phyloP scores from a whole-genome alignment of 2,329 filamentous ascomycete species.

The Eutypa lata region DNA sequence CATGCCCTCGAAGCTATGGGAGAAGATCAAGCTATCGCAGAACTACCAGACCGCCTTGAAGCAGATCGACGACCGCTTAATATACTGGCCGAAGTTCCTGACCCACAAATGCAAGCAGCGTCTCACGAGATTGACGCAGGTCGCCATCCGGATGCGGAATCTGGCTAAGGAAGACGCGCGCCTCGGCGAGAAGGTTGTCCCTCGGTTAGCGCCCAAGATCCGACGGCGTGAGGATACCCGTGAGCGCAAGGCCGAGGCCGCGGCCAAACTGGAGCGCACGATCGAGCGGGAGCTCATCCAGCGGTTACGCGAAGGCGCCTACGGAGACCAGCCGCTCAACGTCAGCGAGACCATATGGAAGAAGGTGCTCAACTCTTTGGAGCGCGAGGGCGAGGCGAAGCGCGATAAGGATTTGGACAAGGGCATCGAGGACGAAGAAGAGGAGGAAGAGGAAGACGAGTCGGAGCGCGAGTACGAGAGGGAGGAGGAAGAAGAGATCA shows the following conservation, averaged over 20 bases:
- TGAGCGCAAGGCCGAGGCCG: slow-evolving; percentile 73
- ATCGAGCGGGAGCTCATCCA: slow-evolving; percentile 96
- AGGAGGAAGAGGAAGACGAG: slow-evolving; percentile 62
- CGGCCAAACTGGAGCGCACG: slow-evolving; percentile 90
- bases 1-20: slow-evolving; percentile 90
- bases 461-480: slow-evolving; percentile 60
- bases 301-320: slow-evolving; percentile 83
- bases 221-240: slow-evolving; percentile 70
- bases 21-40: slow-evolving; percentile 81
- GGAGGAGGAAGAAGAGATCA: slow-evolving; percentile 57
- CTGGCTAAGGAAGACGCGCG: slow-evolving; percentile 86
- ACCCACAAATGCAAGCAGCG: slow-evolving; percentile 96
- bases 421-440: slow-evolving; percentile 76
- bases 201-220: slow-evolving; percentile 89
- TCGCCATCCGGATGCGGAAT: slow-evolving; percentile 75
- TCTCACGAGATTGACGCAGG: slow-evolving; percentile 86
- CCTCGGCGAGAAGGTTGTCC: slow-evolving; percentile 82
- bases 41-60: slow-evolving; percentile 90
- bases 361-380: slow-evolving; percentile 88
- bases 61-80: slow-evolving; percentile 79
- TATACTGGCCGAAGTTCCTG: slow-evolving; percentile 94
- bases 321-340: slow-evolving; percentile 91
- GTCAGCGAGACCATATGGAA: slow-evolving; percentile 96
- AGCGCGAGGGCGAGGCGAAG: slow-evolving; percentile 78
- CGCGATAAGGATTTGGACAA: slow-evolving; percentile 87